Conservation (phyloP, 176 grass and related monocot species). For the Zea mays region DNA sequence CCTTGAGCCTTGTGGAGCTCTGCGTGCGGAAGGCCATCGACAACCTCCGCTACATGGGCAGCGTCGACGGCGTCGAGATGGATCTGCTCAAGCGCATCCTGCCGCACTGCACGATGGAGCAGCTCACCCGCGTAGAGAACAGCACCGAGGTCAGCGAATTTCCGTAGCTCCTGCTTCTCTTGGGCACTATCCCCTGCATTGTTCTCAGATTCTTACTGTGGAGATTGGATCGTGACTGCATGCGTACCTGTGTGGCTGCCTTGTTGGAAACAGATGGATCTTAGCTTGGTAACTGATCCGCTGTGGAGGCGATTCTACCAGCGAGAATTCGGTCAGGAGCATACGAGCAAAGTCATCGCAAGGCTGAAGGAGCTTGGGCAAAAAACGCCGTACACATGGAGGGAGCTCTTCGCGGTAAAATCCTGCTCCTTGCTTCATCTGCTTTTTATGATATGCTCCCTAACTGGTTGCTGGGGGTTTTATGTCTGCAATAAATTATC, state of each 20-base stretch:
- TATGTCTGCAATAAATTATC: background rate
- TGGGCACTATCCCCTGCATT: background rate
- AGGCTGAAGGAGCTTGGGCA: background rate
- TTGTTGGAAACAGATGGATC: slow-evolving; percentile 40
- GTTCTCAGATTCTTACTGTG: background rate
- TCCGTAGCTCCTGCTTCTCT: background rate
- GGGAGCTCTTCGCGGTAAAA: slow-evolving; percentile 41
- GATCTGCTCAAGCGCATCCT: slow-evolving; percentile 50
- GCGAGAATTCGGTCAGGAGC: slow-evolving; percentile 34
- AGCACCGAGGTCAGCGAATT: slow-evolving; percentile 24
- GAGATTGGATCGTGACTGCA: background rate
- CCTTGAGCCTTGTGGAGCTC: slow-evolving; percentile 49
- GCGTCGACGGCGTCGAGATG: slow-evolving; percentile 41
- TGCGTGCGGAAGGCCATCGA: slow-evolving; percentile 43
- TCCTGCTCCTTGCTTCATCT: background rate
- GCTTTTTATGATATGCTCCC: background rate
- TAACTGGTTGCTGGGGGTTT: background rate
- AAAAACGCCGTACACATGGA: slow-evolving; percentile 29
- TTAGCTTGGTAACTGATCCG: slow-evolving; percentile 38
- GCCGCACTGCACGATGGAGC: slow-evolving; percentile 48
- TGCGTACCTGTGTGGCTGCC: background rate
- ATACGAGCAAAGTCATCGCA: background rate
- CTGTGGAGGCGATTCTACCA: slow-evolving; percentile 52
- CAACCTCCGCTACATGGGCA: slow-evolving; percentile 33
- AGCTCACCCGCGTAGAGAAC: slow-evolving; percentile 33